These are phyloP conservation scores for Talaromyces trachyspermus DNA, from an alignment of 495 filamentous ascomycete genomes.

Conservation along the genomic window DNA sequence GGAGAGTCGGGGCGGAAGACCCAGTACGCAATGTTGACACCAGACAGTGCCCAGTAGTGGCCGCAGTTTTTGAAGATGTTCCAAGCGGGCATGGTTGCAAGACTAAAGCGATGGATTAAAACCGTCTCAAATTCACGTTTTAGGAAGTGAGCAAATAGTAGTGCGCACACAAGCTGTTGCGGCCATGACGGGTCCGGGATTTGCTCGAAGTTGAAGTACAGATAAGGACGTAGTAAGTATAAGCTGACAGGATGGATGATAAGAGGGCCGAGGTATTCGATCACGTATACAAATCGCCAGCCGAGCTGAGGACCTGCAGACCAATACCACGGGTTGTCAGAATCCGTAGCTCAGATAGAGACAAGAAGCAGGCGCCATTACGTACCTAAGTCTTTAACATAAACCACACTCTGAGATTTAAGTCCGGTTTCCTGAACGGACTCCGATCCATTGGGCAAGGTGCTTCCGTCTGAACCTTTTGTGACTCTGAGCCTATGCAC, in stretches of 20 bases:
- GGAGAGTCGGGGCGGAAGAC: conserved; percentile 68
- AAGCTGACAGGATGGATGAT: conserved; percentile 74
- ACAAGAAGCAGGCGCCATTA: conserved; percentile 3
- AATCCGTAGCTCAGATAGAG: neutral
- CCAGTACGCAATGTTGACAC: conserved; percentile 75
- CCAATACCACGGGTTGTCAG: conserved; percentile 10
- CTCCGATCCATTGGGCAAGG: conserved; percentile 64
- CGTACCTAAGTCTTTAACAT: conserved; percentile 91
- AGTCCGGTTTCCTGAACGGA: conserved; percentile 58
- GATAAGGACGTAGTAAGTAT: conserved; percentile 59
- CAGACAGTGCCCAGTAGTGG: conserved; percentile 84
- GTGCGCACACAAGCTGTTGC: conserved; percentile 62
- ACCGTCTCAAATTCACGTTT: conserved; percentile 94
- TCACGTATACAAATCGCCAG: conserved; percentile 89
- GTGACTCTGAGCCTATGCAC: conserved; percentile 62
- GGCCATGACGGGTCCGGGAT: conserved; percentile 49
- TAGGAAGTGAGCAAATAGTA: conserved; percentile 76
- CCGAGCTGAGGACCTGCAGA: conserved; percentile 74
- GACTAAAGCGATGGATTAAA: conserved; percentile 91
- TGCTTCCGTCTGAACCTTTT: conserved; percentile 58
- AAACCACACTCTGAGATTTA: conserved; percentile 59
- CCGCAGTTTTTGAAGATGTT: conserved; percentile 88
- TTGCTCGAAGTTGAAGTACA: conserved; percentile 57
- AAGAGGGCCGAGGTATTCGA: conserved; percentile 94
- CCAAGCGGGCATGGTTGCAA: conserved; percentile 78